Percentiles rank a stretch among this genome's conserved stretches.
These are phyloP conservation scores for Scorias spongiosa DNA, from an alignment of 2,329 filamentous ascomycete species.

Conservation along the genomic window DNA sequence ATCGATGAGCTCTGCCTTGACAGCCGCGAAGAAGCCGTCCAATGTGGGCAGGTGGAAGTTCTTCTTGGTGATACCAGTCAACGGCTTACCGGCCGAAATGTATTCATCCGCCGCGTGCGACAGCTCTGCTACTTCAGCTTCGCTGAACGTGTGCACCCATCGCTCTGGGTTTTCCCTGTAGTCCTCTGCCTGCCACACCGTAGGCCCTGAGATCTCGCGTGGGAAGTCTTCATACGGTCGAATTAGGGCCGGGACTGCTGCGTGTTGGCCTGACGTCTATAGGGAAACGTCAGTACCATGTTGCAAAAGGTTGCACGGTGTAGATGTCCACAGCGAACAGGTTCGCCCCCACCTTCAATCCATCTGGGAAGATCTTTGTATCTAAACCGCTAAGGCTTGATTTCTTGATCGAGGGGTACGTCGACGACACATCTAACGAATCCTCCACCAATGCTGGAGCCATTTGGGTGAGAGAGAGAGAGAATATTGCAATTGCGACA, in stretches of 20 bases:
- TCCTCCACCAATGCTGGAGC: not conserved
- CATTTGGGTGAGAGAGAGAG: not conserved
- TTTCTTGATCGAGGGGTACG: not conserved
- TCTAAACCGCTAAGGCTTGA: not conserved
- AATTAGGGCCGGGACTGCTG: constrained; percentile 49
- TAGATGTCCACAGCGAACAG: too few relatives aligned
- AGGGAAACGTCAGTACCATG: not conserved
- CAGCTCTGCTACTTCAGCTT: constrained; percentile 50
- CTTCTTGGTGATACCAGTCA: constrained; percentile 51
- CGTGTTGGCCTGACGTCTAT: constrained; percentile 51
- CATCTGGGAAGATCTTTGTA: not conserved
- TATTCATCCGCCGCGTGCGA: constrained; percentile 50
- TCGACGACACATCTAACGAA: not conserved
- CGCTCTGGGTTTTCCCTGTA: constrained; percentile 44
- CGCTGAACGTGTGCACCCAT: constrained; percentile 55
- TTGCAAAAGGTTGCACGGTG: too few relatives aligned
- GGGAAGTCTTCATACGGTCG: constrained; percentile 53
- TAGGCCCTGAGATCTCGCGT: constrained; percentile 50
- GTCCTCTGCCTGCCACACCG: constrained; percentile 52
- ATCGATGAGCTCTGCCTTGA: constrained; percentile 52
- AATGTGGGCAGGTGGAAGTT: constrained; percentile 48
- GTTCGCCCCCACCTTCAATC: not conserved
- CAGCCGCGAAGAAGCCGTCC: constrained; percentile 32
- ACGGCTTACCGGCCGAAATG: constrained; percentile 42
- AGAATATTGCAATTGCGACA: too few relatives aligned